Conservation (phyloP, 108 stramenopile species). For the Cyclotella atomus region DNA sequence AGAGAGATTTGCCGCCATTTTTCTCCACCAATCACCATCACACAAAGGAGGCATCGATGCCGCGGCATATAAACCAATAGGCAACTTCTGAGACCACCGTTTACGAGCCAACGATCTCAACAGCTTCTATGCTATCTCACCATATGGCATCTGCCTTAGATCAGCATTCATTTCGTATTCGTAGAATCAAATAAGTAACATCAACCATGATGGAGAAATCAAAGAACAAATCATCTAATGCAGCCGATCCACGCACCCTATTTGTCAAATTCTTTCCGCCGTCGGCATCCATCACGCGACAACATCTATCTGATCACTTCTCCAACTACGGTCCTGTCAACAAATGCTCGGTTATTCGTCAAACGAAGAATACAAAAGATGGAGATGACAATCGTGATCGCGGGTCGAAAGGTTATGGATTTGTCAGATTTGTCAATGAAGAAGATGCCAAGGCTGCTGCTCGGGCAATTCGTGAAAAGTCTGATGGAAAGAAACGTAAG, state of each 20-base stretch:
- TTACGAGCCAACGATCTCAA: too few species aligned
- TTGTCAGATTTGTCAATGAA: constrained; percentile 73
- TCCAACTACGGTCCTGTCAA: constrained; percentile 87
- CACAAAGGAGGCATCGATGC: too few species aligned
- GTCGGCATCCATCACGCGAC: constrained; percentile 60
- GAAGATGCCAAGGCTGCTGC: constrained; percentile 72
- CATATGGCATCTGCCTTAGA: too few species aligned
- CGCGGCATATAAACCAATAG: too few species aligned
- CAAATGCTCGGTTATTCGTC: constrained; percentile 75
- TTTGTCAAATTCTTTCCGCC: constrained; percentile 84
- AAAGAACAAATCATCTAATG: constrained; percentile 12
- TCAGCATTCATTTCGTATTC: too few species aligned
- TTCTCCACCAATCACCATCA: too few species aligned
- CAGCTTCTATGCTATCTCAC: too few species aligned
- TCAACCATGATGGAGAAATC: constrained; percentile 5
- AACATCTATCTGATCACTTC: constrained; percentile 77
- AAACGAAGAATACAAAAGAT: constrained; percentile 20
- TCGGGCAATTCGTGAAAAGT: constrained; percentile 38
- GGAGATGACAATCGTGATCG: constrained; percentile 35
- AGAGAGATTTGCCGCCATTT: too few species aligned
- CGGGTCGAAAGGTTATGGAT: constrained; percentile 67
- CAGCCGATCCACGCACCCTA: constrained; percentile 47
- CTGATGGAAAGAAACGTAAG: constrained; percentile 30
- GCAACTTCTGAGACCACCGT: too few species aligned
- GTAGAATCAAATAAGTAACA: too few species aligned